These are phyloP conservation scores for Maudiozyma pseudohumilis DNA, from an alignment of 805 yeast genomes.

Conservation along the genomic window DNA sequence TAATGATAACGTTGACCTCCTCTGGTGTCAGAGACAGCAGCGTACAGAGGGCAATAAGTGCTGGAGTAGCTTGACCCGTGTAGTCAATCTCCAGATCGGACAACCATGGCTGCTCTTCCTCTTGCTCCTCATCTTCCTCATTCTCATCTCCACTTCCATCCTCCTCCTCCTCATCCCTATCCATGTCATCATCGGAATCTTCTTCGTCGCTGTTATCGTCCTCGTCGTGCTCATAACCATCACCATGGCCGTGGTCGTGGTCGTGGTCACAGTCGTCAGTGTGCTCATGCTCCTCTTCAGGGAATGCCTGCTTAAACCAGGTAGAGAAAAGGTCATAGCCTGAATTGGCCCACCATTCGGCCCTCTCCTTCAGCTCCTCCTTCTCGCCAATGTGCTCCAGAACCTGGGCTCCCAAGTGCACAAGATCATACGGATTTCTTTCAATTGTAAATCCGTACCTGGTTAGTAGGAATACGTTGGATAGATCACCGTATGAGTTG, in stretches of 20 bases:
- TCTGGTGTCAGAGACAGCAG: constrained; percentile 26
- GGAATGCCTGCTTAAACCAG: constrained; percentile 12
- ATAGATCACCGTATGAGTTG: constrained; percentile 73
- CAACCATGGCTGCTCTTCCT: constrained; percentile 28
- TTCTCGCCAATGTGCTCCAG: constrained; percentile 9
- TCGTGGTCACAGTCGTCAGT: constrained; percentile 17
- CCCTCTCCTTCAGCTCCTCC: constrained; percentile 9
- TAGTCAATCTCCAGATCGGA: constrained; percentile 32
- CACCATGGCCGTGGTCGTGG: constrained; percentile 11
- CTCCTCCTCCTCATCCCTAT: constrained; percentile 8
- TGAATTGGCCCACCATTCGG: constrained; percentile 19
- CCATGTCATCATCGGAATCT: constrained; percentile 12
- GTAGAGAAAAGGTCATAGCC: constrained; percentile 11
- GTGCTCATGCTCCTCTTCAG: constrained; percentile 13
- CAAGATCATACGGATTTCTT: constrained; percentile 45
- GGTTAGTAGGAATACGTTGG: constrained; percentile 56
- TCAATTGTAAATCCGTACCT: constrained; percentile 68
- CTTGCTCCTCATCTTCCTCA: constrained; percentile 13
- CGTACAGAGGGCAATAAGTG: constrained; percentile 36
- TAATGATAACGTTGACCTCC: no score
- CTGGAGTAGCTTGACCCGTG: constrained; percentile 37
- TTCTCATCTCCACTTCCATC: constrained; percentile 12
- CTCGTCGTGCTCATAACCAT: constrained; percentile 12
- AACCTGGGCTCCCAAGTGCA: constrained; percentile 39
- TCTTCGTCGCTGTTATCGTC: constrained; percentile 13